Conservation (phyloP, 257 asterid genomes). For the Solanum commersonii region DNA sequence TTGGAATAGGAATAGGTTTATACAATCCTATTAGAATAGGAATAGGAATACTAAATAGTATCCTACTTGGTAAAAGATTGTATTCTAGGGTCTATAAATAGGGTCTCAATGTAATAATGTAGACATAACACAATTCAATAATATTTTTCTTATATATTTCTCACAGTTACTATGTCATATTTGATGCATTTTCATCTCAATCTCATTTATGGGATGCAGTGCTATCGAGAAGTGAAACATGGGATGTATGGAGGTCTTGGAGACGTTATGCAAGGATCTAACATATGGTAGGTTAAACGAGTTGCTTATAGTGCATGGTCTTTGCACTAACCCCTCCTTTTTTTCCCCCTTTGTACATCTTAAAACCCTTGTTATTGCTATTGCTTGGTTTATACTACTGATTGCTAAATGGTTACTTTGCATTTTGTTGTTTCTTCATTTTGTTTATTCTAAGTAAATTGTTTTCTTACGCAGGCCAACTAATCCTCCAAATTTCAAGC, state of each 20-base stretch:
- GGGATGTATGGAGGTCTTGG: slow-evolving; percentile 83
- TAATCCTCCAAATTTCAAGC: slow-evolving; percentile 47
- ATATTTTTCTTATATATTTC: too few species aligned
- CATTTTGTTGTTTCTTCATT: neutral
- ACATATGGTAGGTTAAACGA: slow-evolving; percentile 41
- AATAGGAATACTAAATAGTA: too few species aligned
- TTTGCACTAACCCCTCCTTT: neutral
- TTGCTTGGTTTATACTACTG: neutral
- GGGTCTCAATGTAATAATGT: too few species aligned
- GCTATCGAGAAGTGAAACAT: slow-evolving; percentile 58
- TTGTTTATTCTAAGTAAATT: neutral
- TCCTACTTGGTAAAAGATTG: too few species aligned
- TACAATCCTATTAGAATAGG: too few species aligned
- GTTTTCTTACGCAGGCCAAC: slow-evolving; percentile 51
- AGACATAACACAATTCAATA: too few species aligned
- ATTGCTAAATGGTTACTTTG: neutral
- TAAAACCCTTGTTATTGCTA: neutral
- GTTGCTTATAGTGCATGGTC: neutral
- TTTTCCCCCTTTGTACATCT: neutral
- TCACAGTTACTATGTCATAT: too few species aligned
- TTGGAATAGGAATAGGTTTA: too few species aligned
- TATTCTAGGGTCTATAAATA: too few species aligned
- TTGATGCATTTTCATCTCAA: neutral
- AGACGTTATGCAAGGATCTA: slow-evolving; percentile 56
- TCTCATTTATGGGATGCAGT: slow-evolving; percentile 31